Evolutionary conservation across 352 stramenopile species (phyloP).

Genomic region (Phytopythium oedochilum): DNA sequence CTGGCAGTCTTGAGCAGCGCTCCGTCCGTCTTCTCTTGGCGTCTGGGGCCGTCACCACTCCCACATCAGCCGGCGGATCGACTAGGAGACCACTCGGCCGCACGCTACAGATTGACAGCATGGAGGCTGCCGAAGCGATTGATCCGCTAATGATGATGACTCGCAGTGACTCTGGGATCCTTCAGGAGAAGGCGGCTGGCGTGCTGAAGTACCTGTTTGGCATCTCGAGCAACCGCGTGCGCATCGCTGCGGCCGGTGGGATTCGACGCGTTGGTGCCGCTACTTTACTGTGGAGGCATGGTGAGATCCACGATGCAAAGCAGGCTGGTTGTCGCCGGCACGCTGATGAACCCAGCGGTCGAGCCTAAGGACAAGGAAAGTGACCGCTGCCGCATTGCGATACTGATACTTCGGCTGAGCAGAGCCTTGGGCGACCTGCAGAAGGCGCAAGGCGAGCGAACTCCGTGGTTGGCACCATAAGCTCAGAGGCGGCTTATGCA

Average conservation of each 20-base stretch:
- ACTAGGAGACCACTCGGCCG: background rate
- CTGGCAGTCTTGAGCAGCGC: too few relatives aligned
- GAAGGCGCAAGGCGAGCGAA: too few relatives aligned
- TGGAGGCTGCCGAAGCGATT: background rate
- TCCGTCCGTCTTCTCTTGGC: too few relatives aligned
- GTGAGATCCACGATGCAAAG: background rate
- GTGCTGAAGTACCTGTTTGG: background rate
- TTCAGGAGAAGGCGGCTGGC: background rate
- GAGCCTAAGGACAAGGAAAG: background rate
- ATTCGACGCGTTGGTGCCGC: background rate
- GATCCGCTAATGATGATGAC: background rate
- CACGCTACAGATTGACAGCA: background rate
- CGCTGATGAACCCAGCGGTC: background rate
- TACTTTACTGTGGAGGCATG: background rate
- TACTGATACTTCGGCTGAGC: too few relatives aligned
- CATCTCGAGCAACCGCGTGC: background rate
- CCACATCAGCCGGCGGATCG: background rate
- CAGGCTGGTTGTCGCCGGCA: background rate
- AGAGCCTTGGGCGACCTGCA: too few relatives aligned
- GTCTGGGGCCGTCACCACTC: background rate
- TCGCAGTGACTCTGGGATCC: background rate
- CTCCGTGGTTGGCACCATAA: too few relatives aligned
- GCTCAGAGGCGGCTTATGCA: background rate
- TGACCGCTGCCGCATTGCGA: too few relatives aligned
- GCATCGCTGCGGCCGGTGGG: background rate